Evolutionary conservation across 495 filamentous ascomycete species (phyloP), one percentile per base, ranked within the genome.

Genomic region (Hypoxylon trugodes): DNA sequence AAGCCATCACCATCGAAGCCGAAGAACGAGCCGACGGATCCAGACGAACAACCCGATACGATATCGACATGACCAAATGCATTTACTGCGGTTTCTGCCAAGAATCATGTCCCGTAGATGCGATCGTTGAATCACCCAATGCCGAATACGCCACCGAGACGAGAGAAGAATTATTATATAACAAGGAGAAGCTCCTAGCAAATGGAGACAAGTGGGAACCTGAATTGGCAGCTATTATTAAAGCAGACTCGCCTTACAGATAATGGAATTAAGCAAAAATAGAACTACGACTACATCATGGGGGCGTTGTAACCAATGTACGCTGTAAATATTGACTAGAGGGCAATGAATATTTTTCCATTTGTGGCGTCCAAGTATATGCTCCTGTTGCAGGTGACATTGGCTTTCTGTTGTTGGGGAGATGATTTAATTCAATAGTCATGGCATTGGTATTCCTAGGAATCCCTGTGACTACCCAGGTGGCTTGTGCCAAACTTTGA

Each of bases 1-100:
- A 93, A 77, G 93, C 93, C 66, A 98, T 98, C 74, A 98, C 94
- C 18, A 98, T 98, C 69, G 95, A 98, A 80, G 96, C 95, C 41
- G 95, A 98, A 72, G 95, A 98, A 80, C 92, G 95, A 77, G 90
- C 88, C 70, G 95, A 98, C 70, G 95, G 95, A 38, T 95, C 90
- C 68, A 85, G 95, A 72, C 86, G 95, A 69, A 98, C 95, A 42
- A 97, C 94, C 47, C 87, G 93, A 73, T 98, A 98, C 79, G 95
- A 98, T 79, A 96, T 98, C 75, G 95, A 98, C 82, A 98, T 98
- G 95, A 98, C 95, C 73, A 98, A 98, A 83, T 98, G 95, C 79
- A 98, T 98, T 75, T 98, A 98, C 84, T 98, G 95, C 74, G 95
- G 95, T 10, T 96, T 96, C 82, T 98, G 95, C 84, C 95, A 98